Conservation (phyloP, 164 flowering plant species). For the Berberis vulgaris region DNA sequence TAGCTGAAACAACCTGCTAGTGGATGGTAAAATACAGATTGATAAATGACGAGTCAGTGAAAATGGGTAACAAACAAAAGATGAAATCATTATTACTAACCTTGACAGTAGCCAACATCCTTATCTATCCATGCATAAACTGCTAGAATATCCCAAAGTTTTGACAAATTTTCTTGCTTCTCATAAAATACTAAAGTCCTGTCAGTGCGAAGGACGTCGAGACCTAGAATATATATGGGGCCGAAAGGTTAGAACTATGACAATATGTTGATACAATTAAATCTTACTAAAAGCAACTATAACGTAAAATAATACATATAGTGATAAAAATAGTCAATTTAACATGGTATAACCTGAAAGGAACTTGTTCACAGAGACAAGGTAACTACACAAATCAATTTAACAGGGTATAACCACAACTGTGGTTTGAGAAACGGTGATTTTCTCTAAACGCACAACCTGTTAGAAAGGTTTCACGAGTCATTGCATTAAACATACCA, state of each 20-base stretch:
- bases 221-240: constrained; percentile 46
- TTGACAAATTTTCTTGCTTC: constrained; percentile 80
- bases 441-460: too few species aligned
- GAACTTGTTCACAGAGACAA: too few species aligned
- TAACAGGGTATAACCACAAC: too few species aligned
- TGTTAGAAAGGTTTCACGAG: too few species aligned
- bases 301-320: background rate
- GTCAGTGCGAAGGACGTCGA: constrained; percentile 95
- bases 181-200: constrained; percentile 86
- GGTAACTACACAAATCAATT: too few species aligned
- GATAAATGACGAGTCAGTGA: too few species aligned
- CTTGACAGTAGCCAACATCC: constrained; percentile 98
- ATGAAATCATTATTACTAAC: constrained; percentile 22
- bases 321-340: too few species aligned
- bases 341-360: too few species aligned
- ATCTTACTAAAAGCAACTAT: background rate
- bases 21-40: background rate
- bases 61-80: background rate
- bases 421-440: too few species aligned
- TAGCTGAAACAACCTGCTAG: too few species aligned
- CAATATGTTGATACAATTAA: background rate
- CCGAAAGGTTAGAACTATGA: background rate
- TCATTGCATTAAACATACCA: too few species aligned
- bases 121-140: constrained; percentile 96
- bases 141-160: constrained; percentile 96